phyloP scores from a whole-genome alignment of 108 stramenopile species.

The Poteriospumella lacustris region DNA sequence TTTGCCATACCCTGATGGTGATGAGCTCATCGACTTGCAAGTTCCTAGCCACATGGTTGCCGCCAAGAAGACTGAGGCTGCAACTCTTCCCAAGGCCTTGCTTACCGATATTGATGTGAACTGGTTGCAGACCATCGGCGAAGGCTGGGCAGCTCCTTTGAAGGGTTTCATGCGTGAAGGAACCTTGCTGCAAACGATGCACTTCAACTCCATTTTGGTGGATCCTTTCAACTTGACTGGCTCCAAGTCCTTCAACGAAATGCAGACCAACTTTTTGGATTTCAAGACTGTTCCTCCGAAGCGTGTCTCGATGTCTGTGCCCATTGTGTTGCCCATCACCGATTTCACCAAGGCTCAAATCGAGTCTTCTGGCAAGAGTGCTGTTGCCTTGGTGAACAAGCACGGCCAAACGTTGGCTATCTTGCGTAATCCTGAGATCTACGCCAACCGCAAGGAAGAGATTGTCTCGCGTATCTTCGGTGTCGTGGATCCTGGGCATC shows the following conservation, averaged over 20 bases:
- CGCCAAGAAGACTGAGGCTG: conserved; percentile 64
- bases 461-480: conserved; percentile 87
- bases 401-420: conserved; percentile 88
- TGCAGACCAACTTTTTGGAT: conserved; percentile 67
- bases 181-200: conserved; percentile 82
- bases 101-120: conserved; percentile 93
- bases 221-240: conserved; percentile 91
- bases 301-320: conserved; percentile 84
- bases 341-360: conserved; percentile 75
- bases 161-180: conserved; percentile 98
- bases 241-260: conserved; percentile 64
- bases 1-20: conserved; percentile 94
- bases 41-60: conserved; percentile 59
- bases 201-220: conserved; percentile 89
- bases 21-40: conserved; percentile 81
- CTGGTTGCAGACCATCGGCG: conserved; percentile 91
- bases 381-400: conserved; percentile 84
- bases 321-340: conserved; percentile 84
- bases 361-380: conserved; percentile 61
- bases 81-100: conserved; percentile 81
- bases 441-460: conserved; percentile 93
- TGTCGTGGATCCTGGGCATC: conserved; percentile 89
- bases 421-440: conserved; percentile 84
- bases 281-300: conserved; percentile 57
- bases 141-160: conserved; percentile 95